phyloP scores from a whole-genome alignment of 805 yeast genomes.

The Spathaspora passalidarum region DNA sequence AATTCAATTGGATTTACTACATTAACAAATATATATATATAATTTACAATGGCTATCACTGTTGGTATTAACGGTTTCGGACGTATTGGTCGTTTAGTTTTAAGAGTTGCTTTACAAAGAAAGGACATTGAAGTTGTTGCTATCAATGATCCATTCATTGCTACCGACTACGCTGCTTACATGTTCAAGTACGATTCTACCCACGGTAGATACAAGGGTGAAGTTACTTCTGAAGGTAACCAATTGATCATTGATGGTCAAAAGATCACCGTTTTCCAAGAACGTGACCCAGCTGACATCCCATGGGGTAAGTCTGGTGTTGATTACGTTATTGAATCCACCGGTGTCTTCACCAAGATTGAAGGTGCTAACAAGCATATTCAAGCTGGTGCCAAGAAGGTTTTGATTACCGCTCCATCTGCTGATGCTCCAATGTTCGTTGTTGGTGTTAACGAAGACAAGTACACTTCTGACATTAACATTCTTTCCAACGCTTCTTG shows the following conservation, averaged over 20 bases:
- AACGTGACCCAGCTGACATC: constrained; percentile 79
- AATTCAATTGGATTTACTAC: constrained; percentile 3
- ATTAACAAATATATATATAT: background rate
- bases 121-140: constrained; percentile 79
- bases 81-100: constrained; percentile 86
- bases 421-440: constrained; percentile 95
- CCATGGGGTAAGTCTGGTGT: constrained; percentile 88
- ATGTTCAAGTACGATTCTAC: constrained; percentile 95
- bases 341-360: constrained; percentile 86
- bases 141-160: constrained; percentile 88
- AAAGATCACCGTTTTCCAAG: constrained; percentile 66
- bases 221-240: constrained; percentile 57
- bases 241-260: constrained; percentile 67
- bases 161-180: constrained; percentile 88
- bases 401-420: constrained; percentile 91
- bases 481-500: constrained; percentile 92
- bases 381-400: constrained; percentile 92
- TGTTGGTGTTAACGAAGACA: constrained; percentile 81
- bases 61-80: constrained; percentile 96
- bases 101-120: constrained; percentile 76
- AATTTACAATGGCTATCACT: constrained; percentile 51
- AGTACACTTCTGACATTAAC: constrained; percentile 70
- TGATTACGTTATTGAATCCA: constrained; percentile 86
- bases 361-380: constrained; percentile 84
- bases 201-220: constrained; percentile 82